Evolutionary conservation across 495 filamentous ascomycete genomes (phyloP), one percentile per base, ranked within the genome.

Genomic region (Xylaria cubensis): DNA sequence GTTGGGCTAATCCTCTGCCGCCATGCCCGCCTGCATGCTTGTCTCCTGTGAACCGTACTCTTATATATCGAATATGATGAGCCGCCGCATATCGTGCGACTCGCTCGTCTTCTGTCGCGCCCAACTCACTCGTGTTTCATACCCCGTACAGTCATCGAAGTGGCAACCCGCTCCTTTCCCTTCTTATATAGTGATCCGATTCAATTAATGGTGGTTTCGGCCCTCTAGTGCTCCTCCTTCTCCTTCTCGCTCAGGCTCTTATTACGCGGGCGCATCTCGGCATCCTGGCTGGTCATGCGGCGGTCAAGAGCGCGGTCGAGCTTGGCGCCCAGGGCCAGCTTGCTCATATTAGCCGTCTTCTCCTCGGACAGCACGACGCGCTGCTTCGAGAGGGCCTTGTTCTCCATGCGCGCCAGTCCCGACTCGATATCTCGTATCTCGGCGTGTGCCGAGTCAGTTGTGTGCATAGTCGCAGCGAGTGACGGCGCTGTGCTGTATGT

Each of bases 311-410:
- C 96, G 50, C 96, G 91, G 79, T 99, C 96, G 51, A 98, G 88
- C 83, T 98, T 98, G 50, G 96, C 95, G 56, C 94, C 92, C 53
- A 98, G 87, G 39, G 95, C 95, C 69, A 98, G 85, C 83, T 97
- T 97, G 82, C 90, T 93, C 77, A 97, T 81, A 80, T 93, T 92
- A 73, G 93, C 93, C 63, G 85, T 90, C 87, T 98, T 97, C 82
- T 97, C 90, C 48, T 89, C 85, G 71, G 86, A 92, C 29, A 94
- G 90, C 59, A 91, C 88, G 78, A 97, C 97, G 71, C 96, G 92
- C 84, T 99, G 96, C 71, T 90, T 86, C 72, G 88, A 83, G 41
- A 98, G 89, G 36, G 91, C 92, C 80, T 93, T 94, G 86, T 97
- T 95, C 80, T 98, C 94, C 75, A 99, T 90, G 72, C 96, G 94